A percentile compares a stretch with the other conserved stretches of the same genome.
Evolutionary conservation across 148 eudicot species (phyloP).

Genomic region (Rhododendron simsii): DNA sequence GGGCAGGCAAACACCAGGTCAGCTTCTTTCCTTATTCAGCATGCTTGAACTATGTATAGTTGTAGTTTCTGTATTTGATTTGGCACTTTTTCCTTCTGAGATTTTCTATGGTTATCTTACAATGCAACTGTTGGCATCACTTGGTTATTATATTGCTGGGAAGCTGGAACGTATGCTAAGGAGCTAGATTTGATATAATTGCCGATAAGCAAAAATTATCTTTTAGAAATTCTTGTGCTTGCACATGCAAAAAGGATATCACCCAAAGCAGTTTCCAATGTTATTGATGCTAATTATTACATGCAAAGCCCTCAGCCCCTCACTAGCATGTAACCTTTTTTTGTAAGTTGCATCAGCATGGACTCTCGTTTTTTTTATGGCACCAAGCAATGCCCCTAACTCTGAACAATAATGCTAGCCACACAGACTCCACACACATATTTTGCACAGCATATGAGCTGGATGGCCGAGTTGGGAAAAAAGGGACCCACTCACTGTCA

Average conservation of each 20-base stretch:
- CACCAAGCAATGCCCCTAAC: background rate
- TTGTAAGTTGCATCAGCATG: background rate
- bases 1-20: conserved; percentile 97
- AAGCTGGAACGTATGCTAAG: background rate
- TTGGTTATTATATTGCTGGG: background rate
- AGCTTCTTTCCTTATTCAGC: conserved; percentile 13
- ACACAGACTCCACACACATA: too few species aligned
- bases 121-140: background rate
- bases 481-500: too few species aligned
- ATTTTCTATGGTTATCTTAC: background rate
- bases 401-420: too few species aligned
- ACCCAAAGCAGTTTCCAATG: background rate
- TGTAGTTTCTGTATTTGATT: background rate
- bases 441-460: too few species aligned
- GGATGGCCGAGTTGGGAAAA: too few species aligned
- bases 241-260: background rate
- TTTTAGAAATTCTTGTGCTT: background rate
- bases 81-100: background rate
- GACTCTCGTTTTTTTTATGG: background rate
- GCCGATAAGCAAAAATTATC: background rate
- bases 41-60: background rate
- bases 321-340: background rate
- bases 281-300: background rate
- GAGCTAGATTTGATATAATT: background rate
- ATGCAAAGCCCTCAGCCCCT: background rate